Evolutionary conservation across 805 yeast species (phyloP).

Genomic region (Vanderwaltozyma polyspora): DNA sequence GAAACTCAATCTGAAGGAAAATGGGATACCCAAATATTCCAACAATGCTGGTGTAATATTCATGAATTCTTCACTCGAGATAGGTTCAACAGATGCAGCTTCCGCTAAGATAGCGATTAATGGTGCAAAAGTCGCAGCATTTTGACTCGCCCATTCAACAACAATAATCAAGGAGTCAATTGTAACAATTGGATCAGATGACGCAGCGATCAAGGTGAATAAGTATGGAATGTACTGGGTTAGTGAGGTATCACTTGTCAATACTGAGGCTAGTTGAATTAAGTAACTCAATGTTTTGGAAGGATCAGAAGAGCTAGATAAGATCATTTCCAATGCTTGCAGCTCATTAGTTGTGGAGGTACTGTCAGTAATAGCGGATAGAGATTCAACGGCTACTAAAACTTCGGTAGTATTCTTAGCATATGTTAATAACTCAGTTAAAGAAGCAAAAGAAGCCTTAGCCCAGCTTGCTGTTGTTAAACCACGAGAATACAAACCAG

Average conservation of each 20-base stretch:
- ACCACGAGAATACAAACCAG: constrained; percentile 11
- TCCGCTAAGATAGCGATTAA: constrained; percentile 12
- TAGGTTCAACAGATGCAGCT: constrained; percentile 7
- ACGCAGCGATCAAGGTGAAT: constrained; percentile 13
- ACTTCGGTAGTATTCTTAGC: constrained; percentile 13
- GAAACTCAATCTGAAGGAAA: constrained; percentile 21
- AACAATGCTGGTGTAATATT: constrained; percentile 18
- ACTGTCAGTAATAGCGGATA: constrained; percentile 12
- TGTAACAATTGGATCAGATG: constrained; percentile 17
- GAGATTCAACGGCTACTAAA: constrained; percentile 10
- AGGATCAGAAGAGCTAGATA: constrained; percentile 14
- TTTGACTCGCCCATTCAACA: constrained; percentile 15
- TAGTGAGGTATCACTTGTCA: constrained; percentile 8
- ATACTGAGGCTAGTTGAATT: constrained; percentile 6
- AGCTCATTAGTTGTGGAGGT: constrained; percentile 18
- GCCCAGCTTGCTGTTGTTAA: constrained; percentile 16
- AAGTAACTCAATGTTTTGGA: constrained; percentile 10
- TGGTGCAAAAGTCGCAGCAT: constrained; percentile 13
- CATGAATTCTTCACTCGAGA: constrained; percentile 14
- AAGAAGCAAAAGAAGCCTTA: constrained; percentile 11
- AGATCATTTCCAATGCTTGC: constrained; percentile 12
- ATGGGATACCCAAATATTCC: constrained; percentile 18
- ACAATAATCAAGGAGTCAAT: constrained; percentile 17
- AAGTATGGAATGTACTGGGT: constrained; percentile 15
- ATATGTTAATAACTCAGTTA: constrained; percentile 10